Base-by-base conservation (phyloP, 306 rosid species). In the Astragalus membranaceus region DNA sequence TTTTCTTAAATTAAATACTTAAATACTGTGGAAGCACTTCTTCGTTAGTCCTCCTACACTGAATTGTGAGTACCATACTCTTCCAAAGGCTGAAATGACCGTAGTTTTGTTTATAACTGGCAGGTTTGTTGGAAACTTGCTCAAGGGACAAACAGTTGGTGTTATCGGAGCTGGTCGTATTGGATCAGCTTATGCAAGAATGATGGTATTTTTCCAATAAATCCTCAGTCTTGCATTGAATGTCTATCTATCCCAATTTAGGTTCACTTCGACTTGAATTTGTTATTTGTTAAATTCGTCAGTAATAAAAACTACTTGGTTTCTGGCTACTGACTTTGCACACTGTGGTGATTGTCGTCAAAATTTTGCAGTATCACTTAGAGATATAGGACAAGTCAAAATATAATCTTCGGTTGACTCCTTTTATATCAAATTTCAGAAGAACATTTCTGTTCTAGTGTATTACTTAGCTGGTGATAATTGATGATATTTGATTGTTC, bases 131-230 rank as follows among this genome's bases (percentile, higher is more conserved):
- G 99, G 97, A 32, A 95, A 95, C 83, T 78, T 95, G 82, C 95
- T 95, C 50, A 95, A 91, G 63, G 99, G 99, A 62, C 99, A 91
- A 79, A 89, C 99, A 4, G 99, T 95, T 74, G 99, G 99, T 59
- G 99, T 95, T 51, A 95, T 95, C 74, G 99, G 99, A 75, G 99
- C 99, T 56, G 97, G 99, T 42, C 96, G 99, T 42, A 95, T 95
- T 52, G 99, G 99, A 66, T 95, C 99, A 4, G 92, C 99, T 35
- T 95, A 95, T 83, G 99, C 99, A 14, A 87, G 99, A 86, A 95
- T 95, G 96, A 95, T 95, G 99, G 99, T 91, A 86, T 67, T 46
- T 78, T 50, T 70, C 47, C 64, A 50, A 41, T 55, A 33, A 44
- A 57, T 64, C 14, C 14, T 35, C 10, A 35, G 26, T 33, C 16